Evolutionary conservation across 2,329 filamentous ascomycete genomes (phyloP).

Genomic region (Lachnellula subtilissima): DNA sequence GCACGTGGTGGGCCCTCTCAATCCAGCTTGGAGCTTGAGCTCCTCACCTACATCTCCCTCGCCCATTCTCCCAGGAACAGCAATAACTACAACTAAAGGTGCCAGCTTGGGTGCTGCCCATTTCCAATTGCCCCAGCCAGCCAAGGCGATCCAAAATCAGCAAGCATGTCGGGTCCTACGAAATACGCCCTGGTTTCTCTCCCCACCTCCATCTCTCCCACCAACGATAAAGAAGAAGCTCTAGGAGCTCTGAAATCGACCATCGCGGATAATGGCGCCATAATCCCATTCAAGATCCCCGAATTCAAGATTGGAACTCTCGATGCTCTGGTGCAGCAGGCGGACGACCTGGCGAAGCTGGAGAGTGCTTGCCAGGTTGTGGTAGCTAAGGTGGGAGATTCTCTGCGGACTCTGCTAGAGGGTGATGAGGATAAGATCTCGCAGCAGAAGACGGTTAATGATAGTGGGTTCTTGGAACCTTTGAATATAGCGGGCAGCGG

Average conservation of each 20-base stretch:
- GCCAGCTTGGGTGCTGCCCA: slow-evolving; percentile 10
- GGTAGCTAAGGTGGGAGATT: slow-evolving; percentile 67
- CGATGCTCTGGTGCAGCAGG: slow-evolving; percentile 91
- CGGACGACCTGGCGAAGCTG: slow-evolving; percentile 89
- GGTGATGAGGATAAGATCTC: slow-evolving; percentile 51
- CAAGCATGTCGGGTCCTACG: slow-evolving; percentile 28
- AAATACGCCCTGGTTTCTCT: slow-evolving; percentile 89
- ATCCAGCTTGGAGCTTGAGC: slow-evolving; percentile 13
- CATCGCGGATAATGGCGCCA: slow-evolving; percentile 70
- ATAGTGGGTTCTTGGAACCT: slow-evolving; percentile 56
- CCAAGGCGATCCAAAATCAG: slow-evolving; percentile 10
- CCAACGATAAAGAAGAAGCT: slow-evolving; percentile 75
- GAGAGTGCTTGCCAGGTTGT: slow-evolving; percentile 74
- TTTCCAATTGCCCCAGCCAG: slow-evolving; percentile 3
- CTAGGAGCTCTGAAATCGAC: slow-evolving; percentile 69
- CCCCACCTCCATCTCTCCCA: slow-evolving; percentile 79
- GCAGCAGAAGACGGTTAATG: slow-evolving; percentile 75
- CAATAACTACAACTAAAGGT: slow-evolving; percentile 6
- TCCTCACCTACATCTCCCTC: slow-evolving; percentile 8
- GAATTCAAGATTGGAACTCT: slow-evolving; percentile 98
- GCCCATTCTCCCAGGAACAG: background rate
- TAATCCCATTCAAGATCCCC: slow-evolving; percentile 75
- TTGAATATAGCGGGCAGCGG: background rate
- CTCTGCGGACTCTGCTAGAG: slow-evolving; percentile 29
- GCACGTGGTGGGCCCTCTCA: slow-evolving; percentile 6